phyloP scores from a whole-genome alignment of 2,329 filamentous ascomycete species.

The Fusarium keratoplasticum region DNA sequence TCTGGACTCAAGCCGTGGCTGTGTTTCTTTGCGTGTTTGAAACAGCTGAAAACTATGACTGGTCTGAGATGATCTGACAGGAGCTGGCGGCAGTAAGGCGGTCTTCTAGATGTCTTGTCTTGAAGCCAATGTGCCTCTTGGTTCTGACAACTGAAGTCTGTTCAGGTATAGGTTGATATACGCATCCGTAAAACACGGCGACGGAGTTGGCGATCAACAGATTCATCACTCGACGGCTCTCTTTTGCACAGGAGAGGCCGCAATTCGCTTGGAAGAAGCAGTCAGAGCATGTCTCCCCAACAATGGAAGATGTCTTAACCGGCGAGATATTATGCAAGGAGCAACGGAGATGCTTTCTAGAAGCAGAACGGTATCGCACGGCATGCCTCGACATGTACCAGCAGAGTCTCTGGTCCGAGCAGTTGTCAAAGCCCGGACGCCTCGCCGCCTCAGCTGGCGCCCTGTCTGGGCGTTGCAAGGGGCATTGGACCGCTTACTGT shows the following conservation, averaged over 20 bases:
- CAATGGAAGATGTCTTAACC: slow-evolving; percentile 23
- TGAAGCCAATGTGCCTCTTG: slow-evolving; percentile 13
- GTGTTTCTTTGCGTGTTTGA: background rate
- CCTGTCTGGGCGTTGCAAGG: slow-evolving; percentile 27
- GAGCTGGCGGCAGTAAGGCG: background rate
- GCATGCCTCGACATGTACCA: slow-evolving; percentile 12
- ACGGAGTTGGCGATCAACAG: slow-evolving; percentile 25
- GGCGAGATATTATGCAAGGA: background rate
- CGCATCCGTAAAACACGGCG: background rate
- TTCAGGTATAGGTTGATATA: slow-evolving; percentile 31
- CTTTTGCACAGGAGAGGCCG: slow-evolving; percentile 19
- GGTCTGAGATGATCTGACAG: background rate
- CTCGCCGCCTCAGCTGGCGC: slow-evolving; percentile 3
- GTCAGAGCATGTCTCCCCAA: slow-evolving; percentile 1
- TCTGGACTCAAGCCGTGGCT: slow-evolving; percentile 37
- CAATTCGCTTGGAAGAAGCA: slow-evolving; percentile 1
- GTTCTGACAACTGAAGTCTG: slow-evolving; percentile 4
- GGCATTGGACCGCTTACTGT: slow-evolving; percentile 16
- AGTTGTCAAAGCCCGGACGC: background rate
- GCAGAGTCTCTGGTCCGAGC: slow-evolving; percentile 26
- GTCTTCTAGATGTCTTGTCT: slow-evolving; percentile 2
- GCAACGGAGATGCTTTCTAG: slow-evolving; percentile 37
- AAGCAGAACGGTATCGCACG: slow-evolving; percentile 13
- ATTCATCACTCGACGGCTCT: slow-evolving; percentile 9
- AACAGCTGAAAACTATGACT: background rate